Evolutionary conservation across 2,329 filamentous ascomycete species (phyloP).

Genomic region (Trematosphaeria pertusa): DNA sequence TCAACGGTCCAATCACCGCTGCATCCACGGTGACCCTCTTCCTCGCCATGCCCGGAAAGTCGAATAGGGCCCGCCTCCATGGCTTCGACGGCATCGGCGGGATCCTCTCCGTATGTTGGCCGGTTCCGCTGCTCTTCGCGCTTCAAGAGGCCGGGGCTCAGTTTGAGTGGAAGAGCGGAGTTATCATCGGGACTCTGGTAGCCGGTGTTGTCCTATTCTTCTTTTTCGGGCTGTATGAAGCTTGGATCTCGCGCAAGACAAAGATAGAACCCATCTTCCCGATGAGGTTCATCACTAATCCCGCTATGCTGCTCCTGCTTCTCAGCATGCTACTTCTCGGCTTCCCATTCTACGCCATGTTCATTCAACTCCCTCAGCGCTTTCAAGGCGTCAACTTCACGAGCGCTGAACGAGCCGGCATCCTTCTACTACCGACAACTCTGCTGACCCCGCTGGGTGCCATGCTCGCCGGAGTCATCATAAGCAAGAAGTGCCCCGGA

Average conservation of each 20-base stretch:
- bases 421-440: conserved; percentile 37
- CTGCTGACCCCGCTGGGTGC: conserved; percentile 37
- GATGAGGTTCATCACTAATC: conserved; percentile 33
- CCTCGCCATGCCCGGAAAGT: conserved; percentile 38
- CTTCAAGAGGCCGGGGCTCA: conserved; percentile 39
- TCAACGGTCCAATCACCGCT: conserved; percentile 48
- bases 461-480: conserved; percentile 27
- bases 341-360: conserved; percentile 36
- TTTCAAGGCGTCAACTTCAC: conserved; percentile 42
- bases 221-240: conserved; percentile 36
- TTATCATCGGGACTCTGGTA: conserved; percentile 39
- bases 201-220: conserved; percentile 32
- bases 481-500: conserved; percentile 26
- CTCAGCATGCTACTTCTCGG: conserved; percentile 36
- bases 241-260: conserved; percentile 34
- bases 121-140: conserved; percentile 41
- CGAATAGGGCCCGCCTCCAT: conserved; percentile 33
- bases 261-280: conserved; percentile 37
- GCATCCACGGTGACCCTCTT: conserved; percentile 31
- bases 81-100: conserved; percentile 38
- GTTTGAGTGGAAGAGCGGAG: conserved; percentile 31
- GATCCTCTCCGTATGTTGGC: conserved; percentile 37
- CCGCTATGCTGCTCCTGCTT: conserved; percentile 28
- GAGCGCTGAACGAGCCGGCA: conserved; percentile 37
- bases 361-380: conserved; percentile 42